Conservation (phyloP, 768 basidiomycete species). For the Lactarius vividus region DNA sequence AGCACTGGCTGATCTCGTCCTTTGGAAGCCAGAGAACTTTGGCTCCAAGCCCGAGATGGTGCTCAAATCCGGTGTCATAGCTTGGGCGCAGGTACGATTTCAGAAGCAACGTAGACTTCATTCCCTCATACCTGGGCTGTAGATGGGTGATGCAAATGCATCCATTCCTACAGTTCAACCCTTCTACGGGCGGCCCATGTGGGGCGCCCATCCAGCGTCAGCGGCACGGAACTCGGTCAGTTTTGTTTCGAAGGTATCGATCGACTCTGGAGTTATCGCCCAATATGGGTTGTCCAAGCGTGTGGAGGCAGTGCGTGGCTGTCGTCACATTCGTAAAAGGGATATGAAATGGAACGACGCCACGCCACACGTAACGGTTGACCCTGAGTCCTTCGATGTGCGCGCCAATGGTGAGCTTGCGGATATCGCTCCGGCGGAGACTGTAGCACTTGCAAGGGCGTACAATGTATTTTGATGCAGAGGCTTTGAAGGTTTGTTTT, state of each 20-base stretch:
- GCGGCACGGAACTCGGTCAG: conserved; percentile 82
- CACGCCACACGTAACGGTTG: conserved; percentile 82
- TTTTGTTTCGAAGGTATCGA: conserved; percentile 79
- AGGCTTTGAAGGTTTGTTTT: background rate
- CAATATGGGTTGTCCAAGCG: conserved; percentile 71
- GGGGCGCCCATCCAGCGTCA: conserved; percentile 75
- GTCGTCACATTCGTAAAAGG: conserved; percentile 73
- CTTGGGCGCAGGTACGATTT: conserved; percentile 69
- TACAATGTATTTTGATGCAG: conserved; percentile 76
- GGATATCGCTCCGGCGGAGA: conserved; percentile 72
- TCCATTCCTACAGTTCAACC: conserved; percentile 97
- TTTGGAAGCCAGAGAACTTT: conserved; percentile 95
- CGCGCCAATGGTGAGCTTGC: conserved; percentile 72
- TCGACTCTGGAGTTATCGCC: conserved; percentile 55
- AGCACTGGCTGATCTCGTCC: conserved; percentile 87
- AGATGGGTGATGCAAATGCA: conserved; percentile 97
- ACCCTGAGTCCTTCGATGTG: conserved; percentile 91
- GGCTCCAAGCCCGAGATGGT: conserved; percentile 93
- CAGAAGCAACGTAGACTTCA: conserved; percentile 1
- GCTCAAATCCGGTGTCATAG: conserved; percentile 92
- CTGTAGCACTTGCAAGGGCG: conserved; percentile 61
- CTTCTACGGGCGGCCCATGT: conserved; percentile 85
- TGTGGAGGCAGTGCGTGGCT: conserved; percentile 70
- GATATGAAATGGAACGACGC: conserved; percentile 93
- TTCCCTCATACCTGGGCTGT: conserved; percentile 15